phyloP scores from a whole-genome alignment of 495 filamentous ascomycete genomes.

The Cairneyella variabilis region DNA sequence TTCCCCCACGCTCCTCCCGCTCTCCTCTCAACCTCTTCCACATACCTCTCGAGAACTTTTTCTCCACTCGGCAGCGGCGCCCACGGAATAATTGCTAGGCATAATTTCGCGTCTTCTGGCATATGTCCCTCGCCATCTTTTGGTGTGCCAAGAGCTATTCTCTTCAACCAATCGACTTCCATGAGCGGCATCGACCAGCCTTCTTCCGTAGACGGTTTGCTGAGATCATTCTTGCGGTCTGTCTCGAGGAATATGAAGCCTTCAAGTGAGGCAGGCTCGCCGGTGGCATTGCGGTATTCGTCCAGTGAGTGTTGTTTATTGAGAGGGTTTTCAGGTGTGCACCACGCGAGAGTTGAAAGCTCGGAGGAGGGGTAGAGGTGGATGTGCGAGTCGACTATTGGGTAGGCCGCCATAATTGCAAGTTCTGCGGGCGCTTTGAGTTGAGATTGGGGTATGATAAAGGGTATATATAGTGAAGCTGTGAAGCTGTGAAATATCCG shows the following conservation, averaged over 20 bases:
- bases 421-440: too few species aligned
- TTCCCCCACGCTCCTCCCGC: conserved; percentile 41
- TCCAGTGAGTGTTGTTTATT: conserved; percentile 56
- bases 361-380: conserved; percentile 74
- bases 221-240: conserved; percentile 63
- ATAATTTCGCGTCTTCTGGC: conserved; percentile 43
- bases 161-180: conserved; percentile 63
- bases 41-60: conserved; percentile 45
- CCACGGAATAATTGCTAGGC: conserved; percentile 72
- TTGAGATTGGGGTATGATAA: too few species aligned
- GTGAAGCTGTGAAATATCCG: too few species aligned
- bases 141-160: conserved; percentile 58
- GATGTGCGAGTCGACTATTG: conserved; percentile 73
- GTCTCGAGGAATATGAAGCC: conserved; percentile 82
- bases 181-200: conserved; percentile 59
- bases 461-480: too few species aligned
- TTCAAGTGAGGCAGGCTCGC: conserved; percentile 31
- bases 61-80: conserved; percentile 67
- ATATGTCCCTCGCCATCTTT: conserved; percentile 56
- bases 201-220: conserved; percentile 39
- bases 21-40: conserved; percentile 45
- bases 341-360: conserved; percentile 61
- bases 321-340: conserved; percentile 49
- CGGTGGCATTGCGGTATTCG: conserved; percentile 43
- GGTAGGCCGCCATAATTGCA: conserved; percentile 19